A percentile compares a stretch with the other conserved stretches of the same genome.
Evolutionary conservation across 108 stramenopile species (phyloP).

Genomic region (Bacterosira constricta): DNA sequence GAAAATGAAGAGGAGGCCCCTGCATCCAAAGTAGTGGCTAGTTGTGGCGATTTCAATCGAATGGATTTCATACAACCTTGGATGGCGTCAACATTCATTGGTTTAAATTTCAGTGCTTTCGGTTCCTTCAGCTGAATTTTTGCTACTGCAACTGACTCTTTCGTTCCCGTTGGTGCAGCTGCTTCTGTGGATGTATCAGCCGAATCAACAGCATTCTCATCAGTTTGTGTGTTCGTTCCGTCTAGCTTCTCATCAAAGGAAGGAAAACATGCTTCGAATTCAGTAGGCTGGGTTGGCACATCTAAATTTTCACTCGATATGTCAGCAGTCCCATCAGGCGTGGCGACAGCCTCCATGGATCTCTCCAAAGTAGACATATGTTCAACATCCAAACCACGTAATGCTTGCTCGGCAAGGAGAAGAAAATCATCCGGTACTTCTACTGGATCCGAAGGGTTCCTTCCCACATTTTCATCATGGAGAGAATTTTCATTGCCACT

Average conservation of each 20-base stretch:
- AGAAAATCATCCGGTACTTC: constrained; percentile 41
- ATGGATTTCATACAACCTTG: constrained; percentile 47
- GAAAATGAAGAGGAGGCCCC: constrained; percentile 36
- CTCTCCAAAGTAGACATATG: constrained; percentile 29
- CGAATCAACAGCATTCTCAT: not conserved
- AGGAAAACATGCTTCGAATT: constrained; percentile 4
- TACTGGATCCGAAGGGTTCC: not conserved
- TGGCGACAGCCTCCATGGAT: not conserved
- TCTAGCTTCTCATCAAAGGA: too few relatives aligned
- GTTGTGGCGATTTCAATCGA: constrained; percentile 37
- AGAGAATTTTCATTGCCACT: constrained; percentile 5
- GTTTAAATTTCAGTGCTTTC: not conserved
- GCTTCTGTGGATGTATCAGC: not conserved
- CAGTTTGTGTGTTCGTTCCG: not conserved
- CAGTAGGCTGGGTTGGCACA: too few relatives aligned
- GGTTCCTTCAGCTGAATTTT: not conserved
- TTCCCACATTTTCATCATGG: not conserved
- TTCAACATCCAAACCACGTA: constrained; percentile 48
- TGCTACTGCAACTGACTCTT: not conserved
- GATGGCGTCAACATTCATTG: constrained; percentile 32
- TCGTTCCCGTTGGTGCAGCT: not conserved
- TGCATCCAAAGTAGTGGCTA: constrained; percentile 43
- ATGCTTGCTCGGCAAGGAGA: constrained; percentile 38
- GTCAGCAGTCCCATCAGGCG: not conserved
- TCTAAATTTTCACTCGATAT: not conserved